Evolutionary conservation across 1,284 basidiomycete species (phyloP).

Genomic region (Cutaneotrichosporon cavernicola): DNA sequence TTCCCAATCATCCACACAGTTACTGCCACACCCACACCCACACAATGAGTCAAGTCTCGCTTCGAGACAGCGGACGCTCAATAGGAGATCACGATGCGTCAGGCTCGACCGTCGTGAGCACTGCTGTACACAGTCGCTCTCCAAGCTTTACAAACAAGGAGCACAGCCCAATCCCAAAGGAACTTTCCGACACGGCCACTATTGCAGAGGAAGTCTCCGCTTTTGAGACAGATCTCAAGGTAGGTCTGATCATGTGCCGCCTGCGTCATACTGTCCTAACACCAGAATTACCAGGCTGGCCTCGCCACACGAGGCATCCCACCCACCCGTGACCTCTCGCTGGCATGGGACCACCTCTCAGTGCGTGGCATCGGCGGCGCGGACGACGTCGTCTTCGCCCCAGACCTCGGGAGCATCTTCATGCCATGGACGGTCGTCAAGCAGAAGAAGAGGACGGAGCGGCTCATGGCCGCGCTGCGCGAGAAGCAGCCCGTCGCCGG

Average conservation of each 20-base stretch:
- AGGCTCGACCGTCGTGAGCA: background rate
- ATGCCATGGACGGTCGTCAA: conserved; percentile 36
- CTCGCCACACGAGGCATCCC: conserved; percentile 16
- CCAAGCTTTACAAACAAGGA: background rate
- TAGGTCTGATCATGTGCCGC: background rate
- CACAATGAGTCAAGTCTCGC: background rate
- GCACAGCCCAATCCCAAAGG: background rate
- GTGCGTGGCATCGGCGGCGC: conserved; percentile 42
- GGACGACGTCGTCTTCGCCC: conserved; percentile 42
- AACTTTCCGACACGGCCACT: background rate
- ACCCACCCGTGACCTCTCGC: conserved; percentile 26
- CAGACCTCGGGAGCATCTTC: conserved; percentile 40
- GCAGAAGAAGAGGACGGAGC: conserved; percentile 38
- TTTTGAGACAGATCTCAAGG: background rate
- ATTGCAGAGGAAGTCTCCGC: background rate
- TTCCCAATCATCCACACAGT: background rate
- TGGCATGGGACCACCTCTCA: conserved; percentile 40
- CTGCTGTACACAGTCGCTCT: background rate
- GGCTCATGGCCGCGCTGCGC: conserved; percentile 24
- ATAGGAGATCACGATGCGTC: background rate
- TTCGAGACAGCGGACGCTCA: background rate
- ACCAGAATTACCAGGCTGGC: conserved; percentile 16
- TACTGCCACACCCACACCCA: background rate
- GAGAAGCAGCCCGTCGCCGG: conserved; percentile 13
- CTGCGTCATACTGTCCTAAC: background rate